Conservation (phyloP, 1,284 basidiomycete genomes). For the Ustilago xerochloae region DNA sequence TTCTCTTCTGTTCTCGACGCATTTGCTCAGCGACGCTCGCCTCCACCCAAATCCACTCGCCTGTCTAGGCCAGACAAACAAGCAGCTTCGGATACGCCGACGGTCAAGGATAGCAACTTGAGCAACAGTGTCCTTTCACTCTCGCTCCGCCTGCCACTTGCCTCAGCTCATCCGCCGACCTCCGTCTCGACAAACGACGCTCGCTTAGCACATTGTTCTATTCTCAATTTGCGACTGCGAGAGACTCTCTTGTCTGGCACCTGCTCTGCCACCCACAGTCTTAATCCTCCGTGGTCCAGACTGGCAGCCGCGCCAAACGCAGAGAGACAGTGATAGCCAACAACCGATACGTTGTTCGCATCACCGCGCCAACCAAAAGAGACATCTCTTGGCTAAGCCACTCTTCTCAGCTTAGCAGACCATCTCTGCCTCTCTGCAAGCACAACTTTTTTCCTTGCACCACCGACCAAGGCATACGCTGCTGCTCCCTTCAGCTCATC, state of each 20-base stretch:
- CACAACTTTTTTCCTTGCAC: not conserved
- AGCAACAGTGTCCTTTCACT: no score
- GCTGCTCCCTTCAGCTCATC: slow-evolving; percentile 1
- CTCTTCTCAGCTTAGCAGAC: not conserved
- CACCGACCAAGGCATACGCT: not conserved
- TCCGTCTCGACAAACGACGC: not conserved
- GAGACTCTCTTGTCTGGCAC: no score
- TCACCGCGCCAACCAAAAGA: slow-evolving; percentile 2
- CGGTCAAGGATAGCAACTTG: no score
- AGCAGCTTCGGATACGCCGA: not conserved
- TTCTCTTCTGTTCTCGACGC: not conserved
- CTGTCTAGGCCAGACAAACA: not conserved
- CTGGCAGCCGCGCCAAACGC: no score
- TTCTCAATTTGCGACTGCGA: no score
- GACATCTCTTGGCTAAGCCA: slow-evolving; percentile 15
- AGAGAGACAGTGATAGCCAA: not conserved
- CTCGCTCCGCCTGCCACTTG: no score
- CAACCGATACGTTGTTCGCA: not conserved
- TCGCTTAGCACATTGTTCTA: slow-evolving; percentile 28
- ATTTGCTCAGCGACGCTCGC: slow-evolving; percentile 7
- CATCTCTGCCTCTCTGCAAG: slow-evolving; percentile 1
- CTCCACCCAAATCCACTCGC: not conserved
- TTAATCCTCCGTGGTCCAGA: no score
- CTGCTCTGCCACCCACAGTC: not conserved
- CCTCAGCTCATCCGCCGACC: not conserved